These are phyloP conservation scores for Nasturtium officinale DNA, from an alignment of 345 rosid genomes.

Conservation along the genomic window DNA sequence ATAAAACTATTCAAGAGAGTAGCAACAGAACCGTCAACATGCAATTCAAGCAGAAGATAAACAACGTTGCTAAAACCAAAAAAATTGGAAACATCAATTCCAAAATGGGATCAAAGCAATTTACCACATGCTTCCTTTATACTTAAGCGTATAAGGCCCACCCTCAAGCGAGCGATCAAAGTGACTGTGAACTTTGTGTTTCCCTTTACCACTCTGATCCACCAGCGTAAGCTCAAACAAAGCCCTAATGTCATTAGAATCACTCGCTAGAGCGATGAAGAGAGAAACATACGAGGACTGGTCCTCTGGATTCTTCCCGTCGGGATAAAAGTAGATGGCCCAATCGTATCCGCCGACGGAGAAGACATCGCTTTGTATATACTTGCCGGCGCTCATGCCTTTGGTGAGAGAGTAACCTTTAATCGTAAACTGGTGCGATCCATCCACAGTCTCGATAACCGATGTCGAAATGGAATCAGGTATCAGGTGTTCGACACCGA, in stretches of 20 bases:
- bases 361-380: conserved; percentile 77
- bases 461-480: conserved; percentile 59
- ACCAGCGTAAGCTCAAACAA: conserved; percentile 79
- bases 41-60: conserved; percentile 10
- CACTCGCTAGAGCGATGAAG: conserved; percentile 86
- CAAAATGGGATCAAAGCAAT: not conserved
- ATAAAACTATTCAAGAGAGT: conserved; percentile 1
- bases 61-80: not conserved
- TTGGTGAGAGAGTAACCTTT: conserved; percentile 82
- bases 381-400: conserved; percentile 81
- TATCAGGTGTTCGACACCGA: conserved; percentile 35
- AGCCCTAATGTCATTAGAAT: conserved; percentile 91
- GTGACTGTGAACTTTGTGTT: conserved; percentile 90
- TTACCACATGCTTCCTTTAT: conserved; percentile 97
- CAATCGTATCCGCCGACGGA: conserved; percentile 90
- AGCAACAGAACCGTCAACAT: conserved; percentile 1
- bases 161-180: conserved; percentile 90
- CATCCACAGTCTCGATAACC: conserved; percentile 77
- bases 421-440: conserved; percentile 77
- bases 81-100: not conserved
- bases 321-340: conserved; percentile 93
- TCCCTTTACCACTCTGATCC: conserved; percentile 93
- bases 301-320: conserved; percentile 87
- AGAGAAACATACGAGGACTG: conserved; percentile 67
- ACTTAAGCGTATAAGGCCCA: conserved; percentile 85